Evolutionary conservation across 768 basidiomycete species (phyloP), one percentile per base, ranked within the genome.

Genomic region (Phylloporus scabripes): DNA sequence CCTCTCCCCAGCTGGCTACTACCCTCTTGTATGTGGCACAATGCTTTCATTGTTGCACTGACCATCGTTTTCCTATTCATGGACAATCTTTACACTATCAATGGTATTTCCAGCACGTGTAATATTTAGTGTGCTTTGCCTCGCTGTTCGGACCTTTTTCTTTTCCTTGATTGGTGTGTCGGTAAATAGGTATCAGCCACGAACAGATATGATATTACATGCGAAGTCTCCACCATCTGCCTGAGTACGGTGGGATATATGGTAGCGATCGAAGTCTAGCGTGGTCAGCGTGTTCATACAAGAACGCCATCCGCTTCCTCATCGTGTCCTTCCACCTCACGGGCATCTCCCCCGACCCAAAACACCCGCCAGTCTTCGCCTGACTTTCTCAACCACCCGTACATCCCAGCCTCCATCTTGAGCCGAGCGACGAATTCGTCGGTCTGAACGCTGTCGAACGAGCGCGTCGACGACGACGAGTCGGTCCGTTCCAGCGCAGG

Each of bases 341-440:
- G 68, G 32, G 61, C 66, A 56, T 69, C 70, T 18, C 86, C 86
- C 0, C 89, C 89, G 9, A 90, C 68, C 89, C 89, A 92, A 60
- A 92, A 82, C 11, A 92, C 78, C 18, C 89, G 72, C 77, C 82
- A 92, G 59, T 92, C 89, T 46, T 81, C 78, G 4, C 72, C 53
- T 14, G 83, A 88, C 59, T 83, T 88, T 56, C 80, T 69, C 66
- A 81, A 75, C 88, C 89, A 91, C 0, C 79, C 88, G 62, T 92
- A 92, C 5, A 85, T 66, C 6, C 89, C 89, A 49, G 83, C 74
- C 49, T 82, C 79, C 18, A 66, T 68, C 58, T 72, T 74, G 61
- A 81, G 60, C 57, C 69, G 63, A 23, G 68, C 70, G 1, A 66
- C 49, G 7, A 80, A 58, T 41, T 80, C 83, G 20, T 79, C 73